Evolutionary conservation across 1,139 yeast species (phyloP).

Genomic region (Debaryomyces sp.): DNA sequence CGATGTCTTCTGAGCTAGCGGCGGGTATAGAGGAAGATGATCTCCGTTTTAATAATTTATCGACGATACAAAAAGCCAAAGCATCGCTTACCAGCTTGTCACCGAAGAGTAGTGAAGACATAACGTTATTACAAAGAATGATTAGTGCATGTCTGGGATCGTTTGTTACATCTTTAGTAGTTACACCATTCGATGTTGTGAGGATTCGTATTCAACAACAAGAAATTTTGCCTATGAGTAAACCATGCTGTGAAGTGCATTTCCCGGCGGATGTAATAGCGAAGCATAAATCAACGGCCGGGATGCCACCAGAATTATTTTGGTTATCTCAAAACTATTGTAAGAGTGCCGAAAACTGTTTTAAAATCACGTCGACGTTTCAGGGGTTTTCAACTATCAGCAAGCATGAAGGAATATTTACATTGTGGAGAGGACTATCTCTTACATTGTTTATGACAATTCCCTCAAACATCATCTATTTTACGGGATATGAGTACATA

Average conservation of each 20-base stretch:
- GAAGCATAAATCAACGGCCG: constrained; percentile 8
- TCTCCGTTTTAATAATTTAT: constrained; percentile 8
- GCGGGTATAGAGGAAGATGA: constrained; percentile 39
- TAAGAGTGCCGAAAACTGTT: constrained; percentile 33
- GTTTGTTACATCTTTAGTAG: constrained; percentile 77
- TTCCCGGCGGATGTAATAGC: constrained; percentile 7
- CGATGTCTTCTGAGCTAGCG: constrained; percentile 42
- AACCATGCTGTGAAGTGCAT: constrained; percentile 32
- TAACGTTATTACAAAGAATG: constrained; percentile 69
- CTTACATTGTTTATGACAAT: constrained; percentile 85
- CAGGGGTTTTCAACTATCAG: constrained; percentile 73
- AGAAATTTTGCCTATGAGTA: constrained; percentile 52
- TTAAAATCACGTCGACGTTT: constrained; percentile 57
- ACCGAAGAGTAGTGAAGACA: constrained; percentile 20
- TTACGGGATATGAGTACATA: constrained; percentile 88
- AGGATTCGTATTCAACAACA: constrained; percentile 91
- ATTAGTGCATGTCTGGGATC: constrained; percentile 92
- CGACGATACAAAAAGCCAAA: constrained; percentile 3
- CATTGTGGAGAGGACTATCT: constrained; percentile 90
- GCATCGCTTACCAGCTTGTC: background rate
- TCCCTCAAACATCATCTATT: constrained; percentile 92
- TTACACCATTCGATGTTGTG: constrained; percentile 94
- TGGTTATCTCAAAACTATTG: constrained; percentile 48
- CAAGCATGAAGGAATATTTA: constrained; percentile 68
- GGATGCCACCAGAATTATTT: constrained; percentile 30